phyloP scores from a whole-genome alignment of 2,329 filamentous ascomycete species.

The Phaeosphaeriaceae sp. region DNA sequence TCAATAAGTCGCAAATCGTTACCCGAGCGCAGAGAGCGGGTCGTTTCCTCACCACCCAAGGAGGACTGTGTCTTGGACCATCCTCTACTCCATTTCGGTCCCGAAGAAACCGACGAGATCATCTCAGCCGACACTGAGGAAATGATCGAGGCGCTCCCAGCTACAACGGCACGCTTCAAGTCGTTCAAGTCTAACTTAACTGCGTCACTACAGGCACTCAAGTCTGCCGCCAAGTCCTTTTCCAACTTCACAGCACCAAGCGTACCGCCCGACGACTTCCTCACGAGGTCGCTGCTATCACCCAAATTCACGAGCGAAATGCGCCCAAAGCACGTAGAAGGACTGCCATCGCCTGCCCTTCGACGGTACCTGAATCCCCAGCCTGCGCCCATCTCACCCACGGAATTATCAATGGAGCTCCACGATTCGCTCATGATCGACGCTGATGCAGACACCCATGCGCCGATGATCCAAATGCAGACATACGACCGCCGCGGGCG shows the following conservation, averaged over 20 bases:
- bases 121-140: conserved; percentile 40
- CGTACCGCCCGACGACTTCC: conserved; percentile 64
- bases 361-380: conserved; percentile 68
- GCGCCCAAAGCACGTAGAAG: conserved; percentile 61
- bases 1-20: conserved; percentile 36
- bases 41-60: conserved; percentile 55
- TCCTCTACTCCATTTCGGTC: conserved; percentile 58
- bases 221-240: conserved; percentile 66
- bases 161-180: conserved; percentile 48
- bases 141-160: conserved; percentile 25
- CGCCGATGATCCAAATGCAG: conserved; percentile 68
- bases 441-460: conserved; percentile 47
- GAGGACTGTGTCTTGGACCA: conserved; percentile 65
- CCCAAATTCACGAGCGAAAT: conserved; percentile 67
- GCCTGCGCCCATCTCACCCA: conserved; percentile 47
- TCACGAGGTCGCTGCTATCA: conserved; percentile 66
- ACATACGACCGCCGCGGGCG: conserved; percentile 59
- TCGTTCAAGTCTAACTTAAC: conserved; percentile 70
- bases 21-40: conserved; percentile 53
- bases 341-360: conserved; percentile 63
- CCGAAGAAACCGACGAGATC: conserved; percentile 41
- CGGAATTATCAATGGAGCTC: conserved; percentile 49
- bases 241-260: conserved; percentile 63
- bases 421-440: conserved; percentile 47
- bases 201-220: conserved; percentile 67